These are phyloP conservation scores for Clausena lansium DNA, from an alignment of 345 rosid species.

Conservation along the genomic window DNA sequence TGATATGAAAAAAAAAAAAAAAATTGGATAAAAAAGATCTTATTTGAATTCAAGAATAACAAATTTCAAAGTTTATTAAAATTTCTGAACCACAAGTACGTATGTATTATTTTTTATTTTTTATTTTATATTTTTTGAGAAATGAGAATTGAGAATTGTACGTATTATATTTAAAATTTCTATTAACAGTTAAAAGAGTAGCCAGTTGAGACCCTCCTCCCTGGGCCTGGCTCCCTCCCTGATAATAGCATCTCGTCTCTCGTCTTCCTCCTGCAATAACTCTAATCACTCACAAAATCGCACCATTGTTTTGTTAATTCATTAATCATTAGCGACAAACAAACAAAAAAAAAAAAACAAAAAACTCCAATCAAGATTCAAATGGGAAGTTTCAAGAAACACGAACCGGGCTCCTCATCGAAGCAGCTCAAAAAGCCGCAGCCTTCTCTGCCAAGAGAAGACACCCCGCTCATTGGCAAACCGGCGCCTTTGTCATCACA, in stretches of 20 bases:
- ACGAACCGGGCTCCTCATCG: constrained; percentile 47
- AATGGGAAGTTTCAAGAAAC: constrained; percentile 17
- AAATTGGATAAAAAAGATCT: background rate
- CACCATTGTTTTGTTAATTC: background rate
- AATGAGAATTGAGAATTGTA: too few relatives aligned
- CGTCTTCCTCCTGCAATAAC: background rate
- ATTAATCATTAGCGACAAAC: background rate
- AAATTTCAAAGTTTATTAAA: background rate
- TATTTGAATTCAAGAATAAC: background rate
- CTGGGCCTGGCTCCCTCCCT: background rate
- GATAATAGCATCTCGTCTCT: background rate
- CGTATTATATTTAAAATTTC: too few relatives aligned
- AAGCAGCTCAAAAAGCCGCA: constrained; percentile 16
- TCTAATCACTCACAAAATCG: background rate
- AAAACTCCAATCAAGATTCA: background rate
- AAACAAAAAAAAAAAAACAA: background rate
- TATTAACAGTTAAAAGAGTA: background rate
- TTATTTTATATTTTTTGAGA: too few relatives aligned
- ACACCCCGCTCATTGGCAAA: constrained; percentile 65
- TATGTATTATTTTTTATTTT: too few relatives aligned
- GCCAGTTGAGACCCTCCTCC: background rate
- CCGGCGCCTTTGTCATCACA: constrained; percentile 49
- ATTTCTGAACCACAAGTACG: background rate
- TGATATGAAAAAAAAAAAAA: background rate
- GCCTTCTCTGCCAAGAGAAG: constrained; percentile 37